Base-by-base conservation (phyloP, 179 eudicot species). In the Nepenthes alata region DNA sequence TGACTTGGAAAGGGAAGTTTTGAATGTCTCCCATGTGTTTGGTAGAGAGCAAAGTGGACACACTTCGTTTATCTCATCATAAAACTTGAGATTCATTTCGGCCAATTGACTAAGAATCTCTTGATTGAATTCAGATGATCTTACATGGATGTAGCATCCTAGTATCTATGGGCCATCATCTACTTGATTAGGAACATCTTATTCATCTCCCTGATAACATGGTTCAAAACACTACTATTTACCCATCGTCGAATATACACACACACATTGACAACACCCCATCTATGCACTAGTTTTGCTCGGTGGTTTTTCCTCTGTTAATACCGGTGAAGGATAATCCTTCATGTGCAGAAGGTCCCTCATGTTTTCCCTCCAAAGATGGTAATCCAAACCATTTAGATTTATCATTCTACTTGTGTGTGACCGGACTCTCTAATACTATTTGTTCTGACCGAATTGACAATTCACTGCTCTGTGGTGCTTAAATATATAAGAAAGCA, bases 11-110 rank as follows among this genome's bases (percentile, higher is more conserved):
- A 62, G 11, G 3, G 70, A 59, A 6, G 15, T n/a, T 4, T 53
- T 48, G n/a, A 71, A 71, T 1, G 75, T 71, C 47, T 71, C 63
- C 72, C 69, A 68, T 0, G 53, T 58, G 35, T 67, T 57, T 1
- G 61, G 65, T 9, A 73, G 57, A 56, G 25, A 25, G 25, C 25
- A 25, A 25, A 25, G 25, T 25, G 25, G 25, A 25, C 25, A 25
- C 0, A 25, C 25, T 25, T 25, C 25, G 25, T 25, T 25, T 25
- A 0, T 25, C 25, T 25, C 25, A 47, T 60, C 61, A 2, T 60
- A 60, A 55, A 65, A 55, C n/a, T 25, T 65, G 16, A 68, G 45
- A 6, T 44, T 25, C 61, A 69, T 62, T 4, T 5, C 44, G 0
- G 67, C 3, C 5, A 62, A 48, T 37, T 62, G 62, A 50, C 62